Evolutionary conservation across 1,284 basidiomycete genomes (phyloP).

Genomic region (Sphagnurus paluster): DNA sequence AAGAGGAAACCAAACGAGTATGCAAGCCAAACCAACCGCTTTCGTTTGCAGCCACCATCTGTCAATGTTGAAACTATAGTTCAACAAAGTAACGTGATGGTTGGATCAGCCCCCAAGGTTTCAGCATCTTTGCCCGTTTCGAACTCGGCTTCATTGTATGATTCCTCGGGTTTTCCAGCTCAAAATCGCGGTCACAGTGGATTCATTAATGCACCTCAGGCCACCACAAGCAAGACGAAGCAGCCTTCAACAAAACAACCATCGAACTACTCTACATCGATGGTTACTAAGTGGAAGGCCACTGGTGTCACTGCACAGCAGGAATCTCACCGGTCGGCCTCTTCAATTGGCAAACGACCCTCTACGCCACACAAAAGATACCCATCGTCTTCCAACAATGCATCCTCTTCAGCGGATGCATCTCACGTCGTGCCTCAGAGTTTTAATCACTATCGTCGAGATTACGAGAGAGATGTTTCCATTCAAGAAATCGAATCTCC

Average conservation of each 20-base stretch:
- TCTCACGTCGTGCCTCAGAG: not conserved
- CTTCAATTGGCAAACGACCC: not conserved
- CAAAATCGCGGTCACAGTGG: not conserved
- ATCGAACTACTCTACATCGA: not conserved
- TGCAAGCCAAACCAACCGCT: slow-evolving; percentile 38
- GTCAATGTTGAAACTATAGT: slow-evolving; percentile 24
- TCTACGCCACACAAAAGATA: not conserved
- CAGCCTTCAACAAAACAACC: not conserved
- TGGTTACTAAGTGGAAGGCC: slow-evolving; percentile 4
- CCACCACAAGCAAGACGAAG: slow-evolving; percentile 5
- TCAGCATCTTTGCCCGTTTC: slow-evolving; percentile 11
- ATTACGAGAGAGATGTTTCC: slow-evolving; percentile 16
- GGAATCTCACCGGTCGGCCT: not conserved
- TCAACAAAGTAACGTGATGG: not conserved
- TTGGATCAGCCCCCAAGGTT: slow-evolving; percentile 4
- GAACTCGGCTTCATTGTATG: slow-evolving; percentile 7
- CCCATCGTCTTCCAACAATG: not conserved
- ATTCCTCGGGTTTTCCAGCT: slow-evolving; percentile 4
- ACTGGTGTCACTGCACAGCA: not conserved
- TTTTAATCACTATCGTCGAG: slow-evolving; percentile 11
- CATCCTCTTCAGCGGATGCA: not conserved
- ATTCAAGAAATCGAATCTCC: slow-evolving; percentile 3
- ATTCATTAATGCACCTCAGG: not conserved
- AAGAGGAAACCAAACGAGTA: slow-evolving; percentile 31
- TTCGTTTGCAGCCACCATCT: slow-evolving; percentile 34